A percentile compares a stretch with the other conserved stretches of the same genome.
Evolutionary conservation across 2,329 filamentous ascomycete species (phyloP).

Genomic region (Leptographium flavum): DNA sequence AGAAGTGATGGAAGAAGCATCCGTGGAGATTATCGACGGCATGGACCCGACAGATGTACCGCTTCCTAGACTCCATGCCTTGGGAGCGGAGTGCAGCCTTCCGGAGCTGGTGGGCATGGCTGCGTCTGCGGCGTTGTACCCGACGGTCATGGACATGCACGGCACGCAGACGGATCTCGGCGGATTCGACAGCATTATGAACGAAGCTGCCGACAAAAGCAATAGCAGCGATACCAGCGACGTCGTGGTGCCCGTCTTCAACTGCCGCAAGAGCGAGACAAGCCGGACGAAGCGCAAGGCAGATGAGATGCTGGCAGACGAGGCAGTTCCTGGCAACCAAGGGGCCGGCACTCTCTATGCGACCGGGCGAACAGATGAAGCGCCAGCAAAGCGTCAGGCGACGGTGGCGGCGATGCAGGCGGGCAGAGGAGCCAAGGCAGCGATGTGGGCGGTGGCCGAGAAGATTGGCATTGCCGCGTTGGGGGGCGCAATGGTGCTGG

Average conservation of each 20-base stretch:
- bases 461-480: constrained; percentile 22
- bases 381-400: constrained; percentile 8
- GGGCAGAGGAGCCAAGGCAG: background rate
- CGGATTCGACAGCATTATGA: background rate
- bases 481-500: constrained; percentile 22
- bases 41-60: background rate
- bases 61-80: too few relatives aligned
- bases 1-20: too few relatives aligned
- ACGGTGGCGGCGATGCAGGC: constrained; percentile 1
- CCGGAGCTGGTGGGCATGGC: too few relatives aligned
- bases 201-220: too few relatives aligned
- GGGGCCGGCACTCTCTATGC: too few relatives aligned
- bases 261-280: background rate
- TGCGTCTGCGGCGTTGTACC: too few relatives aligned
- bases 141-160: too few relatives aligned
- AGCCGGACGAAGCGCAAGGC: constrained; percentile 18
- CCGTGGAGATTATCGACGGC: background rate
- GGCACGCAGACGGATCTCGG: too few relatives aligned
- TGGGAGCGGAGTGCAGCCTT: too few relatives aligned
- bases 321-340: too few relatives aligned
- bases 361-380: background rate
- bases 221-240: background rate
- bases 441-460: constrained; percentile 7
- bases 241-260: constrained; percentile 5
- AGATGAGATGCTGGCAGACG: constrained; percentile 13